A percentile compares a stretch with the other conserved stretches of the same genome.
Evolutionary conservation across 129 eudicot species (phyloP).

Genomic region (Flaveria linearis): DNA sequence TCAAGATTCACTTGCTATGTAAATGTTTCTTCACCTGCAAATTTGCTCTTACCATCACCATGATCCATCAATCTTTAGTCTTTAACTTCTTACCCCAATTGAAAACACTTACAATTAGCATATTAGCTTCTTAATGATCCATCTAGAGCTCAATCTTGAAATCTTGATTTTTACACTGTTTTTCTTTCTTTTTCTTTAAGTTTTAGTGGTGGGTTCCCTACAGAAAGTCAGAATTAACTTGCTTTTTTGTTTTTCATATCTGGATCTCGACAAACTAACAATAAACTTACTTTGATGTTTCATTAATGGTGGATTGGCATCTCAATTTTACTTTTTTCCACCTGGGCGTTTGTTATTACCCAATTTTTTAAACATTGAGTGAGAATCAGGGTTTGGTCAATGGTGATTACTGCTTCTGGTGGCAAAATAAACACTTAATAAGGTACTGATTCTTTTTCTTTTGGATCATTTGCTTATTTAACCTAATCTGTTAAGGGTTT

Average conservation of each 20-base stretch:
- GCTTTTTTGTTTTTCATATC: conserved; percentile 40
- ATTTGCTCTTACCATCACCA: conserved; percentile 25
- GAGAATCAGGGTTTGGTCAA: conserved; percentile 33
- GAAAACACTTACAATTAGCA: neutral
- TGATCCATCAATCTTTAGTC: conserved; percentile 18
- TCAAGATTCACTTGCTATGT: conserved; percentile 40
- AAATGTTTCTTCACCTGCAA: conserved; percentile 11
- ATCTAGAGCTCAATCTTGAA: neutral
- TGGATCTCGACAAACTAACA: conserved; percentile 53
- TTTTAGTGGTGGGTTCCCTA: conserved; percentile 27
- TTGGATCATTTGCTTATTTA: conserved; percentile 22
- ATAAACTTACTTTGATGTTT: conserved; percentile 18
- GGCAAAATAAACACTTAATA: conserved; percentile 33
- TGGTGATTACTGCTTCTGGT: conserved; percentile 40
- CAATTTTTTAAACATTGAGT: neutral
- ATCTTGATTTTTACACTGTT: conserved; percentile 20
- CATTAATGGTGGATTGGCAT: conserved; percentile 30
- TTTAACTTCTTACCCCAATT: conserved; percentile 13
- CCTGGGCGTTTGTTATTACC: conserved; percentile 29
- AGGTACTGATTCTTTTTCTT: conserved; percentile 33
- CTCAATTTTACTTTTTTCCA: conserved; percentile 30
- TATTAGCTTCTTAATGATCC: neutral
- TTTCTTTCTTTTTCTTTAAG: conserved; percentile 16
- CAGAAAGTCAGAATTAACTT: conserved; percentile 46
- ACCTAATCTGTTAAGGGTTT: conserved; percentile 12